These are phyloP conservation scores for Hypericum androsaemum DNA, from an alignment of 345 rosid genomes.

Conservation along the genomic window DNA sequence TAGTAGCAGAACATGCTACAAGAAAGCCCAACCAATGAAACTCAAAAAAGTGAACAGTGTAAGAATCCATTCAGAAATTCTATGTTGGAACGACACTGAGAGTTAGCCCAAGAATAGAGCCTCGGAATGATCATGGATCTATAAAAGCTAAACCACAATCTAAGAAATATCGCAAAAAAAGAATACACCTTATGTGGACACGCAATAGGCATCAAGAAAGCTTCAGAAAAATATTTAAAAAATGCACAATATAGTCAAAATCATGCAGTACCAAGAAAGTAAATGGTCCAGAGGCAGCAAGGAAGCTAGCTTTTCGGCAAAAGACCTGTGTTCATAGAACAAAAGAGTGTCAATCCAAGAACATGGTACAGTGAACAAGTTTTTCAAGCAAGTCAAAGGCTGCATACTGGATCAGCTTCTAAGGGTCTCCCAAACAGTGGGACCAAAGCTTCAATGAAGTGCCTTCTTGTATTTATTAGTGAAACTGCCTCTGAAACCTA, in stretches of 20 bases:
- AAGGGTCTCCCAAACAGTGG: slow-evolving; percentile 72
- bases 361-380: not conserved
- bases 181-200: too few relatives aligned
- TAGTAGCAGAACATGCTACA: too few relatives aligned
- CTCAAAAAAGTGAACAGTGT: too few relatives aligned
- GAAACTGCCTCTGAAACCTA: slow-evolving; percentile 75
- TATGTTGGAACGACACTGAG: too few relatives aligned
- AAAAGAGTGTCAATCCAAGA: slow-evolving; percentile 9
- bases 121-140: too few relatives aligned
- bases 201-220: too few relatives aligned
- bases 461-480: slow-evolving; percentile 52
- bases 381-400: slow-evolving; percentile 7
- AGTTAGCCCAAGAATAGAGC: too few relatives aligned
- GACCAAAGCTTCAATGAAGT: slow-evolving; percentile 62
- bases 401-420: slow-evolving; percentile 81
- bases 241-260: not conserved
- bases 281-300: slow-evolving; percentile 62
- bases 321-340: slow-evolving; percentile 48
- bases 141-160: too few relatives aligned
- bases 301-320: slow-evolving; percentile 65
- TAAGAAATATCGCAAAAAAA: too few relatives aligned
- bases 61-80: too few relatives aligned
- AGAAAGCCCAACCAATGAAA: too few relatives aligned
- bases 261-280: slow-evolving; percentile 50
- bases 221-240: not conserved